phyloP scores from a whole-genome alignment of 2,329 filamentous ascomycete genomes.

The Whalleya microplaca region DNA sequence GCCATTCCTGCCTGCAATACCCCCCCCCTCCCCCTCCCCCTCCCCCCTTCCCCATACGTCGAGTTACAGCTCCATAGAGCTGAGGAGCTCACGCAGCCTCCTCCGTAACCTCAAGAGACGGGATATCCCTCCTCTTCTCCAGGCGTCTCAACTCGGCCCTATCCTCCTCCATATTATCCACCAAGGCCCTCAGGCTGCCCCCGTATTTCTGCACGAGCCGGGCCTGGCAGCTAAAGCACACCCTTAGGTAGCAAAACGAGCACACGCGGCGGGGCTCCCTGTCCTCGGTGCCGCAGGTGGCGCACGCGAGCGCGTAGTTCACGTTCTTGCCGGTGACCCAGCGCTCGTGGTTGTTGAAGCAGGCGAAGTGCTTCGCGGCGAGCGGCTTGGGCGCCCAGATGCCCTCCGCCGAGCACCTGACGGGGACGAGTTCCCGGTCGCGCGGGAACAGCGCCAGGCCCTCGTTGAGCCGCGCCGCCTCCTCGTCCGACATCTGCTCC shows the following conservation, averaged over 20 bases:
- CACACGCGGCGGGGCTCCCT: slow-evolving; percentile 51
- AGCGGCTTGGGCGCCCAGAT: slow-evolving; percentile 45
- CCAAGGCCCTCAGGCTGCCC: slow-evolving; percentile 47
- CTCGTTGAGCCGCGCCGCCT: slow-evolving; percentile 13
- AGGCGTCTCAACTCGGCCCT: slow-evolving; percentile 12
- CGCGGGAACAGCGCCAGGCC: slow-evolving; percentile 31
- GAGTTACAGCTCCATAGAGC: too few relatives aligned
- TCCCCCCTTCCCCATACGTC: too few relatives aligned
- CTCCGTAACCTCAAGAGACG: not conserved
- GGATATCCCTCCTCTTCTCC: slow-evolving; percentile 22
- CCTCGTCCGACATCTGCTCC: slow-evolving; percentile 17
- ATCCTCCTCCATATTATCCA: slow-evolving; percentile 39
- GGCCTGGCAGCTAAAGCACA: slow-evolving; percentile 54
- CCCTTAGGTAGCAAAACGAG: slow-evolving; percentile 54
- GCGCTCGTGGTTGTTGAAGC: slow-evolving; percentile 51
- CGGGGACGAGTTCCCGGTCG: not conserved
- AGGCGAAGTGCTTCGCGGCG: slow-evolving; percentile 45
- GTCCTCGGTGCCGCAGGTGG: slow-evolving; percentile 54
- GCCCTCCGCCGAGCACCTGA: slow-evolving; percentile 14
- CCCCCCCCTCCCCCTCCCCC: too few relatives aligned
- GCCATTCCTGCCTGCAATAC: too few relatives aligned
- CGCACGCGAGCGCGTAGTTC: slow-evolving; percentile 56
- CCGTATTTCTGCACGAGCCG: slow-evolving; percentile 44
- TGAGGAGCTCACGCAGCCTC: not conserved
- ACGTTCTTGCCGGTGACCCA: slow-evolving; percentile 55